phyloP scores from a whole-genome alignment of 371 early-diverging fungal species.

The Mortierella sp. region DNA sequence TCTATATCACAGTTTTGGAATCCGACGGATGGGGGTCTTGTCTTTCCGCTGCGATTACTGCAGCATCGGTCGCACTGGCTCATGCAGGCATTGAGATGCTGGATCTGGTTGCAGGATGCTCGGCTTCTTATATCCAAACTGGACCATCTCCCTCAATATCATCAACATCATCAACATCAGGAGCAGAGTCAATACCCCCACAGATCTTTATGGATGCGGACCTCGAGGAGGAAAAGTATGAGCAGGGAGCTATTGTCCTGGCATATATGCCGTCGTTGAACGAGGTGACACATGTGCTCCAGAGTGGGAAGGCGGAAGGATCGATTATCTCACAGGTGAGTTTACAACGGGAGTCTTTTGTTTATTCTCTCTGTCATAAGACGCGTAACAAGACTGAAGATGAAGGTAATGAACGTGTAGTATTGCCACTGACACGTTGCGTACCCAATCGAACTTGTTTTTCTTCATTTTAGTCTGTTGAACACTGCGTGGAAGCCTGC shows the following conservation, averaged over 20 bases:
- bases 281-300: slow-evolving; percentile 88
- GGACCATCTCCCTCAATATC: slow-evolving; percentile 23
- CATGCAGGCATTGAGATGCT: slow-evolving; percentile 96
- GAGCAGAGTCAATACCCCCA: slow-evolving; percentile 45
- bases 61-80: slow-evolving; percentile 88
- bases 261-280: slow-evolving; percentile 91
- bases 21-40: slow-evolving; percentile 84
- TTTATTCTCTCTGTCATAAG: background rate
- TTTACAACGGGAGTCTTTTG: no score
- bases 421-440: no score
- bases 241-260: slow-evolving; percentile 77
- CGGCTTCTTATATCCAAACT: slow-evolving; percentile 64
- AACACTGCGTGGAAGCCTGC: slow-evolving; percentile 85
- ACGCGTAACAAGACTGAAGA: background rate
- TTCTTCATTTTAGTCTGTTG: slow-evolving; percentile 69
- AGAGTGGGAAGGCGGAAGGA: slow-evolving; percentile 77
- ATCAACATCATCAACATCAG: slow-evolving; percentile 20
- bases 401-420: no score
- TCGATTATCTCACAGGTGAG: slow-evolving; percentile 64
- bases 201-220: slow-evolving; percentile 77
- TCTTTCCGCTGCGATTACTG: slow-evolving; percentile 88
- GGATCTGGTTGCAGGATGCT: slow-evolving; percentile 88
- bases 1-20: slow-evolving; percentile 89
- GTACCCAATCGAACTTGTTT: no score
- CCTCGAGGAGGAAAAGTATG: slow-evolving; percentile 76